Evolutionary conservation across 164 flowering plant species (phyloP), one percentile per base, ranked within the genome.

Genomic region (Magnolia sinica): DNA sequence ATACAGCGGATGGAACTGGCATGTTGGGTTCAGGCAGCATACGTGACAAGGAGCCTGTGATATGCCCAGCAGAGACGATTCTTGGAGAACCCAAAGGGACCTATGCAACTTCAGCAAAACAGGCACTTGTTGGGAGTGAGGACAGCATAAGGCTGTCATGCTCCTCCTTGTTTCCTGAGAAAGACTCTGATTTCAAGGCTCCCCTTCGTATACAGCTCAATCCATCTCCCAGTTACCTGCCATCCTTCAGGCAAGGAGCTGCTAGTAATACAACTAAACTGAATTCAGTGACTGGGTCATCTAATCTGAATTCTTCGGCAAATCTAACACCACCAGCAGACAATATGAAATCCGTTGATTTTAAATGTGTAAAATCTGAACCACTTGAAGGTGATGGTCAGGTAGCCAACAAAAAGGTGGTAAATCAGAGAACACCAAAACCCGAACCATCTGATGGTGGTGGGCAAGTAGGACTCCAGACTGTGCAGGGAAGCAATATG

Each of bases 341-440:
- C 29, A 75, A 65, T 27, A 18, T 37, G 27, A 81, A 73, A 67
- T 20, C n/a, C 5, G 79, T 51, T 71, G 75, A 58, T 70, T 22
- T 19, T 66, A 74, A 76, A 67, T 61, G 61, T 55, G 82, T 87
- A 16, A 91, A 89, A 77, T 73, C 86, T 6, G 92, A 91, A 76
- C 90, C 87, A 65, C 67, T 76, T 73, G 92, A 84, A 52, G 87
- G 82, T 74, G 68, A 72, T 76, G 3, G 49, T 16, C 79, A 79
- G 58, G 70, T 16, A 74, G 71, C 55, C 23, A 20, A 70, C 55
- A 64, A 20, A n/a, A 76, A 29, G n/a, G 70, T 2, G 16, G 73
- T 73, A 45, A 76, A 81, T 23, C 6, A 6, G 70, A 72, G 76
- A 59, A 51, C 63, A 13, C 78, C 85, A 59, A 90, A 87, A 65